Conservation (phyloP, 202 grass and related monocot species). For the Cymbopogon flexuosus region DNA sequence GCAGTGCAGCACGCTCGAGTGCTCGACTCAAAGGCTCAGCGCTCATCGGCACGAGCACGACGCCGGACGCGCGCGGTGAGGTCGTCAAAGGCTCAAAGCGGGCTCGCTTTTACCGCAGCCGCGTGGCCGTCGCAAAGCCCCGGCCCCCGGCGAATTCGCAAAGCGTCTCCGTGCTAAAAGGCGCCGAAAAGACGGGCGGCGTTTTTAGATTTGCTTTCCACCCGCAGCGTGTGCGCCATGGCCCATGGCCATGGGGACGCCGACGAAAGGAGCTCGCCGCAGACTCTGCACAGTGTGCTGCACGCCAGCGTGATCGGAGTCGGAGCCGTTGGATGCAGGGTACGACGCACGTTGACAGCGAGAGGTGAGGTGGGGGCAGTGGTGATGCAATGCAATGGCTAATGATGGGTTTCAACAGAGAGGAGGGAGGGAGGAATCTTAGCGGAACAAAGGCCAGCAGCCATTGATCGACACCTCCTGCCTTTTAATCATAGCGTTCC, state of each 20-base stretch:
- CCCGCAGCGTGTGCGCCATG: background rate
- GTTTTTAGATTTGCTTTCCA: conserved; percentile 32
- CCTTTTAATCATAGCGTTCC: conserved; percentile 32
- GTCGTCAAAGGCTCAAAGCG: conserved; percentile 44
- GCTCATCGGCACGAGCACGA: background rate
- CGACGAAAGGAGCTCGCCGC: background rate
- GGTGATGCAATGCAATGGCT: conserved; percentile 40
- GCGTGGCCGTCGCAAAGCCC: conserved; percentile 38
- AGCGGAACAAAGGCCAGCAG: conserved; percentile 38
- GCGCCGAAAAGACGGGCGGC: conserved; percentile 13
- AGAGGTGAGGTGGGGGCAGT: background rate
- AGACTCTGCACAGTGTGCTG: background rate
- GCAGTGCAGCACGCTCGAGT: conserved; percentile 1
- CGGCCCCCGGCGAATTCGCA: background rate
- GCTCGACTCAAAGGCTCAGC: background rate
- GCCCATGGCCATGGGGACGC: background rate
- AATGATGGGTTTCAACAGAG: conserved; percentile 47
- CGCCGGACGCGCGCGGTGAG: background rate
- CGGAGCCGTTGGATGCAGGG: background rate
- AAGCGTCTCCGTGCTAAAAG: conserved; percentile 28
- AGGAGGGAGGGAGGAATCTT: conserved; percentile 40
- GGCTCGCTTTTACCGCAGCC: conserved; percentile 17
- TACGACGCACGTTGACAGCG: background rate
- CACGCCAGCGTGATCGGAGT: background rate
- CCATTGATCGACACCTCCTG: conserved; percentile 37